Conservation (phyloP, 495 filamentous ascomycete species). For the Penicillium dipodomyicola region DNA sequence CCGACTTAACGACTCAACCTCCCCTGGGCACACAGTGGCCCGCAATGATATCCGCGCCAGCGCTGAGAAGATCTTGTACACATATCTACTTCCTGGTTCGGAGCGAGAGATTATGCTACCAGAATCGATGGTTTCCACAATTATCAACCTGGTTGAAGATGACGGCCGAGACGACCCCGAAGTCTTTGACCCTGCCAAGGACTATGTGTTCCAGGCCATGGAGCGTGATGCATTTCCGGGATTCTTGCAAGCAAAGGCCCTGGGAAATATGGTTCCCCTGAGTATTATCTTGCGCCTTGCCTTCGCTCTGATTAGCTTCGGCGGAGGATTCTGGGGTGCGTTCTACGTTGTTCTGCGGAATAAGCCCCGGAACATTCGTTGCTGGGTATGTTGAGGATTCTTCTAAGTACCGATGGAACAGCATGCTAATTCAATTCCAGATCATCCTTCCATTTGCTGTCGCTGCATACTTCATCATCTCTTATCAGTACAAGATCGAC, state of each 20-base stretch:
- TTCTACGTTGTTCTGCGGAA: constrained; percentile 91
- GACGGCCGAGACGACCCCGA: constrained; percentile 91
- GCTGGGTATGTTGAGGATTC: constrained; percentile 64
- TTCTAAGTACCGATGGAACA: not conserved
- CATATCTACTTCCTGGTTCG: constrained; percentile 84
- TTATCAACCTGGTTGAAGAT: constrained; percentile 81
- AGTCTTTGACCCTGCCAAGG: constrained; percentile 94
- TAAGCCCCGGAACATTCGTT: constrained; percentile 66
- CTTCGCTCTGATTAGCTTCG: constrained; percentile 81
- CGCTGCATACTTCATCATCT: constrained; percentile 80
- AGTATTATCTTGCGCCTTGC: constrained; percentile 80
- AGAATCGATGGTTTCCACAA: constrained; percentile 74
- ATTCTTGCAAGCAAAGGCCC: constrained; percentile 88
- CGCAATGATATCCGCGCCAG: constrained; percentile 86
- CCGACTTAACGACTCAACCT: constrained; percentile 56
- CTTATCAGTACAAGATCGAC: constrained; percentile 92
- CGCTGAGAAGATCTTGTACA: constrained; percentile 97
- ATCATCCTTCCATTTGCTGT: constrained; percentile 91
- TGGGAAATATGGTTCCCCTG: constrained; percentile 90
- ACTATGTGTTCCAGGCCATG: constrained; percentile 99
- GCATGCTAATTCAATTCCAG: constrained; percentile 46
- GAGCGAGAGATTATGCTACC: constrained; percentile 95
- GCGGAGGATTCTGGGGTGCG: constrained; percentile 88
- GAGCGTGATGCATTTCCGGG: constrained; percentile 97
- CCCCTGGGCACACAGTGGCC: constrained; percentile 78